Conservation (phyloP, 2,329 filamentous ascomycete species). For the Ceratocystis lukuohia region DNA sequence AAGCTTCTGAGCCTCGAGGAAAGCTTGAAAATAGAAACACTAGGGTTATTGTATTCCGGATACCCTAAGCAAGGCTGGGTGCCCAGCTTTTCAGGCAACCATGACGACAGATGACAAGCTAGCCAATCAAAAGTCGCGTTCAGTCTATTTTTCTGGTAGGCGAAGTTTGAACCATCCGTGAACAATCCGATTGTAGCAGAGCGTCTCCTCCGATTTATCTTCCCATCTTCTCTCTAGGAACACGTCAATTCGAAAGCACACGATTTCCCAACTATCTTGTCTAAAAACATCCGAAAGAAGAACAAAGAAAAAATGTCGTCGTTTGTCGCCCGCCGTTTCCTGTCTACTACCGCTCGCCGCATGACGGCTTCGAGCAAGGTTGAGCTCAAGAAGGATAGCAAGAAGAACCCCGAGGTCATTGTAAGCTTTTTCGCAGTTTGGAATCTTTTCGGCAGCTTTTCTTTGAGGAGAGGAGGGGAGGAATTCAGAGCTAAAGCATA, state of each 20-base stretch:
- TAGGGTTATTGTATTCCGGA: neutral
- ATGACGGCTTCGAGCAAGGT: conserved; percentile 33
- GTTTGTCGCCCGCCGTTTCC: conserved; percentile 39
- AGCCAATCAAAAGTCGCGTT: conserved; percentile 13
- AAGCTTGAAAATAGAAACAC: too few species aligned
- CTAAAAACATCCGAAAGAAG: conserved; percentile 19
- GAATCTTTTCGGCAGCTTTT: neutral
- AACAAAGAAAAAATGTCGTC: conserved; percentile 36
- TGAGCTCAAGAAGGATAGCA: conserved; percentile 44
- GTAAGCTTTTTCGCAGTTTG: conserved; percentile 19
- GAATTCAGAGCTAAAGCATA: neutral
- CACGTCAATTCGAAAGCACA: too few species aligned
- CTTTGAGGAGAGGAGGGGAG: too few species aligned
- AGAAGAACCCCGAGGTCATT: conserved; percentile 38
- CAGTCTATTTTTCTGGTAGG: conserved; percentile 9
- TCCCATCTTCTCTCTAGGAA: neutral
- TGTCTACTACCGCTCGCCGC: conserved; percentile 41
- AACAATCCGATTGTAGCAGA: neutral
- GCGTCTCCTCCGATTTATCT: neutral
- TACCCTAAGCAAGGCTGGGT: neutral
- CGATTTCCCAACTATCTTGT: too few species aligned
- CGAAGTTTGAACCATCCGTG: neutral
- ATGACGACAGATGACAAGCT: conserved; percentile 1
- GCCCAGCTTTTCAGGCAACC: conserved; percentile 16
- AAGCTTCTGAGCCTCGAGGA: too few species aligned